Evolutionary conservation across 2,329 filamentous ascomycete genomes (phyloP).

Genomic region (Trichoderma arundinaceum): DNA sequence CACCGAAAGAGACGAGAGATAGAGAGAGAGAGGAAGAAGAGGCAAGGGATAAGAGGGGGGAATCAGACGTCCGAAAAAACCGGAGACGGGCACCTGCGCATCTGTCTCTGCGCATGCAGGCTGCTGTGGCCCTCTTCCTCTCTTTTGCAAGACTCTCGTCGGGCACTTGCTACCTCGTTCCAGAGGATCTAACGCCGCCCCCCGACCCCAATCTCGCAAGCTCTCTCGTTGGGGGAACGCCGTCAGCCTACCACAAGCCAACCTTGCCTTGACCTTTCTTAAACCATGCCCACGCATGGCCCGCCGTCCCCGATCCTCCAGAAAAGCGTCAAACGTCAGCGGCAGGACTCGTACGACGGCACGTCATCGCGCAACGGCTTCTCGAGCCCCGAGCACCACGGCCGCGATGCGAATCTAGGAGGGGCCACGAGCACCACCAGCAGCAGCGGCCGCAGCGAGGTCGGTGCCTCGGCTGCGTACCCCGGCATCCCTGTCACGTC

Average conservation of each 20-base stretch:
- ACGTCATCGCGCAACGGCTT: conserved; percentile 47
- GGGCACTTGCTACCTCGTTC: neutral
- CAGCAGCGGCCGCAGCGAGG: conserved; percentile 22
- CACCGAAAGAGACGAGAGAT: neutral
- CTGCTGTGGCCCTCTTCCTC: conserved; percentile 15
- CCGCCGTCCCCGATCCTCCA: conserved; percentile 58
- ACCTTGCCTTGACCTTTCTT: neutral
- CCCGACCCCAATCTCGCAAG: conserved; percentile 18
- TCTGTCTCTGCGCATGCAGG: conserved; percentile 21
- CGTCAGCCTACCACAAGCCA: conserved; percentile 19
- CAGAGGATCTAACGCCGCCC: conserved; percentile 20
- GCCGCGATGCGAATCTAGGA: conserved; percentile 29
- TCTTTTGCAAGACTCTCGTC: conserved; percentile 10
- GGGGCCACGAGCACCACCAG: neutral
- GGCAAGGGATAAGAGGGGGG: conserved; percentile 15
- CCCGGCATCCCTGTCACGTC: conserved; percentile 28
- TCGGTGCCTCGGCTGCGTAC: conserved; percentile 20
- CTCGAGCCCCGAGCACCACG: conserved; percentile 43
- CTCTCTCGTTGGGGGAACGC: conserved; percentile 12
- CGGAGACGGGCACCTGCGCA: neutral
- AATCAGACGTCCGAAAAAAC: neutral
- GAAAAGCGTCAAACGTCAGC: conserved; percentile 59
- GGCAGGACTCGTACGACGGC: conserved; percentile 58
- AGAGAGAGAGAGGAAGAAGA: conserved; percentile 1
- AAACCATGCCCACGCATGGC: conserved; percentile 44